phyloP scores from a whole-genome alignment of 2,329 filamentous ascomycete genomes.

The Corinectria fuckeliana region DNA sequence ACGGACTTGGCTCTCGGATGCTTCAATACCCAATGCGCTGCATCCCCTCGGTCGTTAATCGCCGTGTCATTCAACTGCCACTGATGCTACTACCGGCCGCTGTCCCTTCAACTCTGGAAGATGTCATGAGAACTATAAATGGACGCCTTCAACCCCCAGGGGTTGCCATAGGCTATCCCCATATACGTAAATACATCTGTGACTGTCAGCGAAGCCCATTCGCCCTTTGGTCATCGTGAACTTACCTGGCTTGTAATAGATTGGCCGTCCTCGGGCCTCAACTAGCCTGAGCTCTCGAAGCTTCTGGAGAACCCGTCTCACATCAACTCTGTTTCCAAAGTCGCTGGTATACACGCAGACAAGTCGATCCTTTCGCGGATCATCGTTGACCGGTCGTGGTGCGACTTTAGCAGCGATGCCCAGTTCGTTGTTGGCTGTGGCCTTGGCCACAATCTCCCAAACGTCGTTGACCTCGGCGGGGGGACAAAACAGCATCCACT shows the following conservation, averaged over 20 bases:
- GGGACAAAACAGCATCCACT: constrained; percentile 79
- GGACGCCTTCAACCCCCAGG: constrained; percentile 66
- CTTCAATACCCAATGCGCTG: too few relatives aligned
- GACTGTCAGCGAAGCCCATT: constrained; percentile 20
- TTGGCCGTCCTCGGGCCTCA: constrained; percentile 50
- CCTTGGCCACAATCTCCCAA: constrained; percentile 72
- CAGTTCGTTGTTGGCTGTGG: constrained; percentile 71
- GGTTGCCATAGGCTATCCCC: constrained; percentile 65
- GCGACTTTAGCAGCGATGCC: constrained; percentile 77
- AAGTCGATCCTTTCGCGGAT: constrained; percentile 55
- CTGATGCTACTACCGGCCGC: neutral
- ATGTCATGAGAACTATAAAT: constrained; percentile 58
- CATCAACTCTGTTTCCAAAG: constrained; percentile 72
- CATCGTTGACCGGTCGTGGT: constrained; percentile 55
- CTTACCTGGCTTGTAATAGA: constrained; percentile 81
- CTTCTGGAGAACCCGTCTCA: constrained; percentile 69
- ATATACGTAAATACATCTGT: constrained; percentile 73
- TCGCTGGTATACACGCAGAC: constrained; percentile 82
- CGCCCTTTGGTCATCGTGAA: constrained; percentile 30
- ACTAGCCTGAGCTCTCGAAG: constrained; percentile 69
- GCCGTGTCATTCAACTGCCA: neutral
- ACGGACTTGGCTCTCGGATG: neutral
- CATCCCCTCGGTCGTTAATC: too few relatives aligned
- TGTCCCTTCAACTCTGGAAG: constrained; percentile 31
- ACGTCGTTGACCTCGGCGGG: constrained; percentile 61